Percentiles rank a stretch among this genome's conserved stretches.
Evolutionary conservation across 2,329 filamentous ascomycete species (phyloP).

Genomic region (Albifimbria verrucaria): DNA sequence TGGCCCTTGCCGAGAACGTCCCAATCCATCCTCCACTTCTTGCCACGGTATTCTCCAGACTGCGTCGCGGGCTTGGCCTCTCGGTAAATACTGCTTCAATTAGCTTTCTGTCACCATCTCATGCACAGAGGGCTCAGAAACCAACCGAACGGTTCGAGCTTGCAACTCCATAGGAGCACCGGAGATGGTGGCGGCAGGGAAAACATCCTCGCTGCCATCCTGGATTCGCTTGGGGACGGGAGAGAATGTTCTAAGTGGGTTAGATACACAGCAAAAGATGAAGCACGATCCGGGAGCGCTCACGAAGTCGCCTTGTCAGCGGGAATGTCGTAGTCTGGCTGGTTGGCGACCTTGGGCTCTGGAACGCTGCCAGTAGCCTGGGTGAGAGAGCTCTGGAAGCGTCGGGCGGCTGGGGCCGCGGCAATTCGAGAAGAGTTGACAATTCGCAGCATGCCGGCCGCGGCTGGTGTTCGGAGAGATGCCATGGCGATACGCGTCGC

Average conservation of each 20-base stretch:
- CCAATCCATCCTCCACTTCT: conserved; percentile 98
- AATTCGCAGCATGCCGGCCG: conserved; percentile 49
- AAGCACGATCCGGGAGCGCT: conserved; percentile 9
- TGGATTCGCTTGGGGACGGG: conserved; percentile 86
- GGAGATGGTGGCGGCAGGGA: conserved; percentile 83
- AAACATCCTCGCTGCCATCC: conserved; percentile 80
- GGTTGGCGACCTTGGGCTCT: conserved; percentile 48
- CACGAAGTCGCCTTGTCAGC: conserved; percentile 92
- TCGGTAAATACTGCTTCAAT: conserved; percentile 72
- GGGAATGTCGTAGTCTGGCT: conserved; percentile 76
- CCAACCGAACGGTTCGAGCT: conserved; percentile 87
- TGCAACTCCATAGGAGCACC: conserved; percentile 93
- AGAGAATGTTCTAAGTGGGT: conserved; percentile 70
- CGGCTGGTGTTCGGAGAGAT: conserved; percentile 57
- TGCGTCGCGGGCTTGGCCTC: conserved; percentile 94
- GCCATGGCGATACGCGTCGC: conserved; percentile 51
- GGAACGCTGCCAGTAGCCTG: conserved; percentile 36
- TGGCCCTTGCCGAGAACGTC: conserved; percentile 89
- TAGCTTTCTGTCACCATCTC: conserved; percentile 7
- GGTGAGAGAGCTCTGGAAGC: conserved; percentile 52
- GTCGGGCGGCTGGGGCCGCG: conserved; percentile 43
- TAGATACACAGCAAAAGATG: neutral
- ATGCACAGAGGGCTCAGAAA: conserved; percentile 5
- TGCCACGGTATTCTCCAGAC: conserved; percentile 80
- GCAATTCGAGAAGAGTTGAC: conserved; percentile 34